Evolutionary conservation across 768 basidiomycete genomes (phyloP).

Genomic region (Kwoniella sp.): DNA sequence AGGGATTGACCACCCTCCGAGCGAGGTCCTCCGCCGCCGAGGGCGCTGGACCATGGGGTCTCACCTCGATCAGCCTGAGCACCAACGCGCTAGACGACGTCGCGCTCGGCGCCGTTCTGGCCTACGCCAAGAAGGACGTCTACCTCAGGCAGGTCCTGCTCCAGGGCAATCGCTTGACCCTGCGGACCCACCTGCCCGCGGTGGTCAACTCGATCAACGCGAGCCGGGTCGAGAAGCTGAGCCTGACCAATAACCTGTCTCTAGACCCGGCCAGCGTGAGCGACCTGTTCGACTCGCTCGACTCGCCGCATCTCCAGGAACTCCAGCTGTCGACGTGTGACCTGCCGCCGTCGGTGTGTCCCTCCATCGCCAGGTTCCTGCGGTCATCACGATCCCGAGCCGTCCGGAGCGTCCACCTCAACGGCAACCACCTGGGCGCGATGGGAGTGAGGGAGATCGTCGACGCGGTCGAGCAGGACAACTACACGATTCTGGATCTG

Average conservation of each 20-base stretch:
- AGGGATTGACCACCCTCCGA: constrained; percentile 28
- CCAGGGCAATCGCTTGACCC: constrained; percentile 34
- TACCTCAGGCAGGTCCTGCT: constrained; percentile 18
- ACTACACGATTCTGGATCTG: constrained; percentile 25
- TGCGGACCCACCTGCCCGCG: constrained; percentile 10
- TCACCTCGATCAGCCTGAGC: constrained; percentile 38
- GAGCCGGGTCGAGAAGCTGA: constrained; percentile 21
- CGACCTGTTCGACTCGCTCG: constrained; percentile 16
- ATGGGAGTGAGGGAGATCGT: constrained; percentile 22
- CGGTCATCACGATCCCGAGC: constrained; percentile 18
- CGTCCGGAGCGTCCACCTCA: constrained; percentile 32
- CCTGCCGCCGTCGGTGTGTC: constrained; percentile 1
- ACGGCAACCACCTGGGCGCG: constrained; percentile 33
- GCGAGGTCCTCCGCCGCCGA: constrained; percentile 21
- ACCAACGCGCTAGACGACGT: constrained; percentile 29
- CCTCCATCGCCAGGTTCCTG: constrained; percentile 17
- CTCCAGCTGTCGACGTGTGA: constrained; percentile 35
- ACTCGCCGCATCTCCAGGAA: constrained; percentile 17
- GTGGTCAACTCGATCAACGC: constrained; percentile 31
- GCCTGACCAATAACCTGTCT: constrained; percentile 29
- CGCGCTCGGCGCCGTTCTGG: constrained; percentile 24
- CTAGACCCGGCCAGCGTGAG: not conserved
- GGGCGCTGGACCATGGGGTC: constrained; percentile 24
- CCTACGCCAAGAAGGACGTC: constrained; percentile 42
- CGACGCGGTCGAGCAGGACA: constrained; percentile 24